Base-by-base conservation (phyloP, 805 yeast genomes). In the Metschnikowia cerradonensis region DNA sequence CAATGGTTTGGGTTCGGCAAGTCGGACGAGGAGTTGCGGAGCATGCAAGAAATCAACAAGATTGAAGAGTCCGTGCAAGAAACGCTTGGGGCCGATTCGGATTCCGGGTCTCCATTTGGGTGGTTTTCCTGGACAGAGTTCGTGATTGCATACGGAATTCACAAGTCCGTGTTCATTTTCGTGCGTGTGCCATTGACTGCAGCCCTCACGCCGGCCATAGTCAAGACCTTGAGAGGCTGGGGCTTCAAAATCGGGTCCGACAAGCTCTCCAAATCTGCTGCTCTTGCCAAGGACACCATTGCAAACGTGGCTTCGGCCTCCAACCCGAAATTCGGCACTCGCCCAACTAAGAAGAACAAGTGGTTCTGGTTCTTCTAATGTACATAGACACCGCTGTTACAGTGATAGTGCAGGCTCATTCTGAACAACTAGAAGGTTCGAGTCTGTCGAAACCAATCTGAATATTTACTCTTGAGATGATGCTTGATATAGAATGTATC, bases 141-240 rank as follows among this genome's bases (percentile, higher is more conserved):
- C 58, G 83, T 88, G 11, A 79, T 94, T 47, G 98, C 98, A 0
- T 94, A 94, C 65, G 96, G 96, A 2, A 72, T 94, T 42, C 98
- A 94, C 73, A 94, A 94, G 71, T 81, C 91, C 4, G 76, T 94
- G 55, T 57, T 58, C 41, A 79, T 92, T 22, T 81, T 92, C 53
- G 78, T 94, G 39, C 79, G 99, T 55, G 72, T 94, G 4, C 99
- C 99, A 13, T 67, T 90, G 31, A 86, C 97, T 0, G 97, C 97
- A 0, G 96, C 96, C 2, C 78, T 91, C 11, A 90, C 97, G 0
- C 99, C 99, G 5, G 64, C 81, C 1, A 77, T 90, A 2, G 96
- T 90, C 4, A 73, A 67, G 47, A 63, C 72, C 43, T 76, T 92
- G 54, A 80, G 87, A 51, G 70, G 77, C 20, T 82, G 89, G 87